These are phyloP conservation scores for Entomophthora muscae DNA, from an alignment of 371 early-diverging fungal genomes.

Conservation along the genomic window DNA sequence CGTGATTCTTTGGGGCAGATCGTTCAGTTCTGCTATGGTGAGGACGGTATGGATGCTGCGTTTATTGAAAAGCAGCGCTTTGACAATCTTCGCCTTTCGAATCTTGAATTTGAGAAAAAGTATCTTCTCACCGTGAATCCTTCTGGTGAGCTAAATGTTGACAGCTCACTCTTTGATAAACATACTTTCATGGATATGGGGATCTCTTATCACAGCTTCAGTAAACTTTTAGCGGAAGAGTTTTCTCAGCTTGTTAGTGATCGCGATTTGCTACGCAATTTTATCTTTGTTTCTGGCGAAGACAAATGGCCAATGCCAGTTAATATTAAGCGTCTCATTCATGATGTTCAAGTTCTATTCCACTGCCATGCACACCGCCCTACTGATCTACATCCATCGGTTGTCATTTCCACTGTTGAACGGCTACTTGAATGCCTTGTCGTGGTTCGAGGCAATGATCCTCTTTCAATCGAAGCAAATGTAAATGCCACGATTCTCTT, in stretches of 20 bases:
- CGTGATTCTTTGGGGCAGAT: conserved; percentile 87
- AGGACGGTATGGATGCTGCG: conserved; percentile 97
- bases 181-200: too few relatives aligned
- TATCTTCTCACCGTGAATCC: conserved; percentile 58
- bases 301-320: conserved; percentile 78
- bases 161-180: too few relatives aligned
- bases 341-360: conserved; percentile 81
- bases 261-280: conserved; percentile 45
- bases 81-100: conserved; percentile 37
- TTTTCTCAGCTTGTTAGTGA: conserved; percentile 56
- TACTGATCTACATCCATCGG: conserved; percentile 71
- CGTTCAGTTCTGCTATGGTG: conserved; percentile 94
- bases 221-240: conserved; percentile 81
- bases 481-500: conserved; percentile 80
- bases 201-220: too few relatives aligned
- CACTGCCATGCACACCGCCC: conserved; percentile 59
- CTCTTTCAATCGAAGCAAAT: conserved; percentile 72
- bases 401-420: conserved; percentile 52
- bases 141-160: conserved; percentile 10
- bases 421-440: conserved; percentile 48
- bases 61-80: conserved; percentile 77
- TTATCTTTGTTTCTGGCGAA: conserved; percentile 61
- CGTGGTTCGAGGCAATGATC: conserved; percentile 78
- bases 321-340: conserved; percentile 76
- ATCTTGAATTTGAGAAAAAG: conserved; percentile 52